Evolutionary conservation across 208 protist species (phyloP).

Genomic region (Leishmania gerbilli): DNA sequence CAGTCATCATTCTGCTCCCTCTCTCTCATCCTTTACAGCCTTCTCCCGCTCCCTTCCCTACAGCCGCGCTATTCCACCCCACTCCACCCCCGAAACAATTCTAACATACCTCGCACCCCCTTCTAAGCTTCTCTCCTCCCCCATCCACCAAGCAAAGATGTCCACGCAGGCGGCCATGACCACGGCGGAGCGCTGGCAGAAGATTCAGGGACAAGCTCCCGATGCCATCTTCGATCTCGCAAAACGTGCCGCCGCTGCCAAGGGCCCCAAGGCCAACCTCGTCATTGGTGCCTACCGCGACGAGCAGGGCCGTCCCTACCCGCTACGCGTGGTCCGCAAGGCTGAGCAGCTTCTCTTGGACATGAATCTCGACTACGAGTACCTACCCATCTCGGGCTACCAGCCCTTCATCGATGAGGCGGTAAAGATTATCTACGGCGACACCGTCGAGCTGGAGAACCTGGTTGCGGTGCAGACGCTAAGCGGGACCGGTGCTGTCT

Average conservation of each 20-base stretch:
- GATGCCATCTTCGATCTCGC: constrained; percentile 66
- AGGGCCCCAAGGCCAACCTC: constrained; percentile 95
- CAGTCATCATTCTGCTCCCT: background rate
- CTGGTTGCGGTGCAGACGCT: constrained; percentile 85
- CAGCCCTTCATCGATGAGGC: constrained; percentile 81
- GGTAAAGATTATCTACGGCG: constrained; percentile 90
- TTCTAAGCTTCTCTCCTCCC: background rate
- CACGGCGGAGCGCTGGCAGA: constrained; percentile 26
- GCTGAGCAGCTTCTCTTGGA: constrained; percentile 76
- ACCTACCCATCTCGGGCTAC: constrained; percentile 95
- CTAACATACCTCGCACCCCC: background rate
- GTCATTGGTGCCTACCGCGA: constrained; percentile 98
- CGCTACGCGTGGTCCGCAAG: constrained; percentile 92
- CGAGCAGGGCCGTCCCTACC: constrained; percentile 93
- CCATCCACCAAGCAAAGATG: background rate
- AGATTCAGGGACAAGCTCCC: constrained; percentile 31
- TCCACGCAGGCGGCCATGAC: constrained; percentile 12
- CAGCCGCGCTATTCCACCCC: background rate
- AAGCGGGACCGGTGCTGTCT: constrained; percentile 91
- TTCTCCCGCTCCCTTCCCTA: background rate
- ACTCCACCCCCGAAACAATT: background rate
- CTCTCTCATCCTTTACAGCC: background rate
- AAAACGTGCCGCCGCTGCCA: constrained; percentile 39
- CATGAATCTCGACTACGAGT: constrained; percentile 95
- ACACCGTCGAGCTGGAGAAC: constrained; percentile 44